Base-by-base conservation (phyloP, 2,329 filamentous ascomycete genomes). In the Achaetomium macrosporum region DNA sequence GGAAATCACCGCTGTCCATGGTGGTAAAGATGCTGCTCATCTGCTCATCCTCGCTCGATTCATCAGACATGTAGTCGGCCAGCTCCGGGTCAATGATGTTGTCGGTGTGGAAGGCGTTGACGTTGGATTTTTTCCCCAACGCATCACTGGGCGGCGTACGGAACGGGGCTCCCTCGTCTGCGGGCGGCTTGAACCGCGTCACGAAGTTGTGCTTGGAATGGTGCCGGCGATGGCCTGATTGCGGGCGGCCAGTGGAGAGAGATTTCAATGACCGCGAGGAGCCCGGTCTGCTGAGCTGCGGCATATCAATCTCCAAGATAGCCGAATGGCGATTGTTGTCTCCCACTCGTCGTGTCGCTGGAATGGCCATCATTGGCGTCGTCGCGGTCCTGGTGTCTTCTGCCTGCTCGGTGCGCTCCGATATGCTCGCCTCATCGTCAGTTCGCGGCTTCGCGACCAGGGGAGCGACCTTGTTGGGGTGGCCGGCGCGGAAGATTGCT, bases 41-140 rank as follows among this genome's bases (percentile, higher is more conserved):
- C 62, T 95, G 88, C 59, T 99, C 91, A 62, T 96, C 91, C 36
- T 88, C 92, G 63, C 90, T 96, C 1, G 91, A 96, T 44, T 88
- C 90, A 66, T 99, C 93, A 7, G 93, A 99, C 77, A 99, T 87
- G 70, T 95, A 99, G 33, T 90, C 88, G 5, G 91, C 92, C 50
- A 99, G 75, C 64, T 99, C 93, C 1, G 93, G 93, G 66, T 99
- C 93, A 61, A 99, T 97, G 61, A 99, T 96, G 65, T 93, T 97
- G 73, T 99, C 93, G 65, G 93, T 90, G 67, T 99, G 93, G 62
- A 99, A 97, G n/a, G 90, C 90, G 15, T 91, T 86, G 35, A 96
- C 78, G 40, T 83, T 82, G 8, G 82, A 74, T 58, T 84, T 85
- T 57, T 79, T 82, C 4, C 77, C 73, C 44, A 77, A 72, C 54